Percentiles rank a stretch among this genome's conserved stretches.
Conservation (phyloP, 805 yeast species). For the Sporopachydermia quercuum region DNA sequence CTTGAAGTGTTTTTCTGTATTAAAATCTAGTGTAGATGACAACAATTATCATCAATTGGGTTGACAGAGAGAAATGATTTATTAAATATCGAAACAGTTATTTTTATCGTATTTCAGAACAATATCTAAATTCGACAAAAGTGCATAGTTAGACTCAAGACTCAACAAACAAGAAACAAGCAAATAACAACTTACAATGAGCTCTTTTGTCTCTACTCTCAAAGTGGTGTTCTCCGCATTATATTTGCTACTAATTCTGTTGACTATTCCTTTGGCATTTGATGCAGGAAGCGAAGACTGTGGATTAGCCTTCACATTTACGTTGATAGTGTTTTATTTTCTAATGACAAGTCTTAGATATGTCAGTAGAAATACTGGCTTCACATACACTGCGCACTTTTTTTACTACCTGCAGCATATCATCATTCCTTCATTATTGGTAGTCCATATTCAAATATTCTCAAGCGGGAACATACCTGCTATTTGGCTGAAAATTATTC, state of each 20-base stretch:
- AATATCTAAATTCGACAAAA: no score
- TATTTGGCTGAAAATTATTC: conserved; percentile 26
- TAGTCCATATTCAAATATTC: conserved; percentile 28
- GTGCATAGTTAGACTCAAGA: no score
- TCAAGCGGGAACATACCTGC: conserved; percentile 10
- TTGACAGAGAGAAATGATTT: no score
- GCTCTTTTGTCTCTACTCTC: conserved; percentile 8
- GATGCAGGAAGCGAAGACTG: conserved; percentile 87
- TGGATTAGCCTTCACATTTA: conserved; percentile 71
- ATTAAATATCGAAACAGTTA: no score
- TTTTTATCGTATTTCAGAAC: no score
- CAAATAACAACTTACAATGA: no score
- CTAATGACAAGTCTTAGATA: conserved; percentile 59
- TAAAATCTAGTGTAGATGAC: no score
- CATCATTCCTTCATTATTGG: conserved; percentile 65
- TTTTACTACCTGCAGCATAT: conserved; percentile 73
- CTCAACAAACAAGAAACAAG: no score
- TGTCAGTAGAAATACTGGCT: conserved; percentile 23
- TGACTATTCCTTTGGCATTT: conserved; percentile 85
- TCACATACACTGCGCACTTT: conserved; percentile 16
- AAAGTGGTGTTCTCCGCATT: conserved; percentile 3
- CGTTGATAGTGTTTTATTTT: conserved; percentile 59
- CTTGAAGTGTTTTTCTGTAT: no score
- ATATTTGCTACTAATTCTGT: conserved; percentile 52
- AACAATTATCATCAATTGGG: no score